Percentiles rank a stretch among this genome's conserved stretches.
These are phyloP conservation scores for Quillaja saponaria DNA, from an alignment of 306 rosid species.

Conservation along the genomic window DNA sequence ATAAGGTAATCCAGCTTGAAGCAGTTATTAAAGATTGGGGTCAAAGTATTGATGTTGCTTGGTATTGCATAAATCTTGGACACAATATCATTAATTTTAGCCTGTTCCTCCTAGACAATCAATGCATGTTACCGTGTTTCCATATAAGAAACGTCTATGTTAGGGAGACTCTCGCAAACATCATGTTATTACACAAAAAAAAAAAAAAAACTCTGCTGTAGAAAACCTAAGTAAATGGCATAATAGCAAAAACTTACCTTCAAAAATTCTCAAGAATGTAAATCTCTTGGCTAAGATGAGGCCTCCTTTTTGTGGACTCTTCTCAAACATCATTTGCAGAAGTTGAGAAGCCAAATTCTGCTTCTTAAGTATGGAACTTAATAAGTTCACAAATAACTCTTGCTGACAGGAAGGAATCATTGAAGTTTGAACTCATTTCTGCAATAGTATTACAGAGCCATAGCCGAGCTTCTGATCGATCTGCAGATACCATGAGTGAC, in stretches of 20 bases:
- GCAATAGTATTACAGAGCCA: conserved; percentile 79
- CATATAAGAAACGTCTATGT: conserved; percentile 3
- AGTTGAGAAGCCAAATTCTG: conserved; percentile 64
- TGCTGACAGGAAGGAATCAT: conserved; percentile 47
- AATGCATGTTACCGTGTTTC: background rate
- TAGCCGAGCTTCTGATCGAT: conserved; percentile 70
- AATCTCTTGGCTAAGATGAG: conserved; percentile 53
- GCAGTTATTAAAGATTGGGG: conserved; percentile 45
- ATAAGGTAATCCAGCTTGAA: conserved; percentile 21
- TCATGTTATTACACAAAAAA: background rate
- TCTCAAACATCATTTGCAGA: conserved; percentile 63
- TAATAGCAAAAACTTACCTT: conserved; percentile 39
- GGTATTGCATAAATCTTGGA: conserved; percentile 51
- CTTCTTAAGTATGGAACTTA: conserved; percentile 45
- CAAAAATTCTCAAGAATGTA: conserved; percentile 57
- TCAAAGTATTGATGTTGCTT: conserved; percentile 44
- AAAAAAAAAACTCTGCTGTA: background rate
- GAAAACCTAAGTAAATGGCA: conserved; percentile 14
- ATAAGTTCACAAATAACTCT: conserved; percentile 50
- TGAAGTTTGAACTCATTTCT: conserved; percentile 41
- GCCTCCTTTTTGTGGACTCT: conserved; percentile 54
- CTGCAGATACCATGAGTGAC: conserved; percentile 51
- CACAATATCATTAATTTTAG: conserved; percentile 52
- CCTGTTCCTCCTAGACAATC: conserved; percentile 41
- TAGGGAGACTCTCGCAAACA: conserved; percentile 2